phyloP scores from a whole-genome alignment of 805 yeast species.

The Schwanniomyces sp. region DNA sequence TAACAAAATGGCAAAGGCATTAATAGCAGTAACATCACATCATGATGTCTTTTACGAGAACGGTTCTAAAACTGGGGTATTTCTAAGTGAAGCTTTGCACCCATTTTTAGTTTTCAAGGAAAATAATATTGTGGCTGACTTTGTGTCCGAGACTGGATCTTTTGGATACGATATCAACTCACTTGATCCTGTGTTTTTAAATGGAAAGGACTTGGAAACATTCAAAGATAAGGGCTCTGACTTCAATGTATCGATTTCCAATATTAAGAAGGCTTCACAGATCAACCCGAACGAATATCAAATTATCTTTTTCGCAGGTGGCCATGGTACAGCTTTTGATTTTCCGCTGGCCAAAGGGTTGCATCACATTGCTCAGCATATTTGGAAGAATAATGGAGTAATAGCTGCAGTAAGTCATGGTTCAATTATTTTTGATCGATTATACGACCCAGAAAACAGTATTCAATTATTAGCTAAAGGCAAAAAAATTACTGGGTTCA shows the following conservation, averaged over 20 bases:
- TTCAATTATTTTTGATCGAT: constrained; percentile 47
- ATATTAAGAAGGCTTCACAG: constrained; percentile 44
- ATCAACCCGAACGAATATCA: constrained; percentile 46
- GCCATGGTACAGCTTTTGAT: constrained; percentile 59
- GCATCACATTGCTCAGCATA: constrained; percentile 41
- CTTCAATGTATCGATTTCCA: constrained; percentile 33
- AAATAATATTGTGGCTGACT: constrained; percentile 36
- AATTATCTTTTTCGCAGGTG: constrained; percentile 58
- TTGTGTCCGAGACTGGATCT: constrained; percentile 55
- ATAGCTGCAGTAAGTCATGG: constrained; percentile 65
- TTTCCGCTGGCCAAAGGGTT: constrained; percentile 48
- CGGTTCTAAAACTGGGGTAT: constrained; percentile 56
- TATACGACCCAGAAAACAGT: constrained; percentile 31
- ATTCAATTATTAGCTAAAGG: constrained; percentile 47
- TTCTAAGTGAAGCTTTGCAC: constrained; percentile 53
- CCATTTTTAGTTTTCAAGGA: constrained; percentile 48
- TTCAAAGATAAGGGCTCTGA: constrained; percentile 34
- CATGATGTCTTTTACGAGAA: constrained; percentile 48
- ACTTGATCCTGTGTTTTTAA: constrained; percentile 26
- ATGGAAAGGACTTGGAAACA: constrained; percentile 39
- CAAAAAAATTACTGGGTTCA: constrained; percentile 55
- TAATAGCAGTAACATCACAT: constrained; percentile 39
- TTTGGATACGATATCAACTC: constrained; percentile 56
- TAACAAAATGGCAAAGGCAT: constrained; percentile 22
- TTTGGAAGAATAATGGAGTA: constrained; percentile 50